phyloP scores from a whole-genome alignment of 495 filamentous ascomycete genomes.

The Schizothecium vesticola region DNA sequence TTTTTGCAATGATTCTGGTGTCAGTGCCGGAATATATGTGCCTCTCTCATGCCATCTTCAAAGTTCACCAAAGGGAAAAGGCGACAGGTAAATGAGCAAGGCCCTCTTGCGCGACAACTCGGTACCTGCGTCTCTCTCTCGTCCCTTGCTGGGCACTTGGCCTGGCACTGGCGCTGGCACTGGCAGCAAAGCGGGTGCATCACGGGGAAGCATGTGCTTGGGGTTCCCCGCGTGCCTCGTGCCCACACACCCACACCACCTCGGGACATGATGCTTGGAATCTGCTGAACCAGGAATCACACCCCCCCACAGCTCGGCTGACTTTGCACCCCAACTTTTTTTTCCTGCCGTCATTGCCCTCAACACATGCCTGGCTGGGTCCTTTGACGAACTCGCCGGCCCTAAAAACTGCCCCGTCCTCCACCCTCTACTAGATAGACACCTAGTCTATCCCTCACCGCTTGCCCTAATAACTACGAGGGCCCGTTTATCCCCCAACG shows the following conservation, averaged over 20 bases:
- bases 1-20: too few relatives aligned
- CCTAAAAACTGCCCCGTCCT: background rate
- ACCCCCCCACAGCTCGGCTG: slow-evolving; percentile 7
- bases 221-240: background rate
- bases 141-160: too few relatives aligned
- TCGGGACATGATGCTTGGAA: background rate
- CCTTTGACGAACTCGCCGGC: background rate
- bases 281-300: background rate
- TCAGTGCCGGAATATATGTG: too few relatives aligned
- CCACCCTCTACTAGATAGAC: background rate
- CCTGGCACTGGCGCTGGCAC: too few relatives aligned
- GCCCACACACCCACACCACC: background rate
- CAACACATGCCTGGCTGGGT: background rate
- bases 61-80: too few relatives aligned
- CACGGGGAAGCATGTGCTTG: background rate
- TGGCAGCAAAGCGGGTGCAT: background rate
- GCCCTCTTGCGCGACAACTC: background rate
- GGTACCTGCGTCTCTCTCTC: background rate
- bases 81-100: too few relatives aligned
- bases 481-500: background rate
- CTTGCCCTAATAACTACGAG: background rate
- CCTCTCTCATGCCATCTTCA: too few relatives aligned
- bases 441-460: background rate
- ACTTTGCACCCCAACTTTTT: slow-evolving; percentile 3
- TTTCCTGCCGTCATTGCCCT: slow-evolving; percentile 6